These are phyloP conservation scores for Balamuthia mandrillaris DNA, from an alignment of 208 protist species.

Conservation along the genomic window DNA sequence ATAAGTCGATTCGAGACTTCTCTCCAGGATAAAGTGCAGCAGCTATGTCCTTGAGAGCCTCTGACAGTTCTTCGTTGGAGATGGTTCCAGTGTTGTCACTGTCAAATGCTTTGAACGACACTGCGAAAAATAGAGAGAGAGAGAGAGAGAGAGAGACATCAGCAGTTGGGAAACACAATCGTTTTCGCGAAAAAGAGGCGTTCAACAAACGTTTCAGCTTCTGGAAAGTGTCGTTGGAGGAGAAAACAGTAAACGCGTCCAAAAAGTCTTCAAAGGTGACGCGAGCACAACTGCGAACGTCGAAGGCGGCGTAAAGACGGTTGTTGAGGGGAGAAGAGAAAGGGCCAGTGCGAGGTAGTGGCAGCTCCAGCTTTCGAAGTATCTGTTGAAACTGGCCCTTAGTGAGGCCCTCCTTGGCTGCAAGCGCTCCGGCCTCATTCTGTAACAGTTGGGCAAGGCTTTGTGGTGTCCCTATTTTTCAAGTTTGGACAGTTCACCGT, in stretches of 20 bases:
- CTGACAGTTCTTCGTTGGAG: not conserved
- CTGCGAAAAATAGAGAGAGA: not conserved
- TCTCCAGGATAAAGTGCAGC: not conserved
- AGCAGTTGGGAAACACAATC: not conserved
- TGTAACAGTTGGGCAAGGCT: no score
- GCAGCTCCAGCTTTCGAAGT: not conserved
- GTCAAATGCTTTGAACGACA: constrained; percentile 25
- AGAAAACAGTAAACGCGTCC: not conserved
- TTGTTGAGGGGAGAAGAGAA: not conserved
- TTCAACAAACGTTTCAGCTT: not conserved
- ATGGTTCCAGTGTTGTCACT: not conserved
- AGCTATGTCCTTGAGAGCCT: not conserved
- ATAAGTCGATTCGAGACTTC: not conserved
- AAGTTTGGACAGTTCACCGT: no score
- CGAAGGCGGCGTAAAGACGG: not conserved
- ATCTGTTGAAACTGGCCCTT: constrained; percentile 19
- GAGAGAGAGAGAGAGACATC: not conserved
- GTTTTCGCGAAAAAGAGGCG: not conserved
- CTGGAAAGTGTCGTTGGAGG: not conserved
- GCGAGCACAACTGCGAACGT: not conserved
- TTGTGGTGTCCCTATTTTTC: no score
- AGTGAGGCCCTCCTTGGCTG: not conserved
- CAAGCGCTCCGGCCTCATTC: no score
- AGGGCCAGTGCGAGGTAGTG: constrained; percentile 4
- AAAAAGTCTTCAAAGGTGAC: constrained; percentile 4